Conservation (phyloP, 345 rosid species). For the Linum usitatissimum region DNA sequence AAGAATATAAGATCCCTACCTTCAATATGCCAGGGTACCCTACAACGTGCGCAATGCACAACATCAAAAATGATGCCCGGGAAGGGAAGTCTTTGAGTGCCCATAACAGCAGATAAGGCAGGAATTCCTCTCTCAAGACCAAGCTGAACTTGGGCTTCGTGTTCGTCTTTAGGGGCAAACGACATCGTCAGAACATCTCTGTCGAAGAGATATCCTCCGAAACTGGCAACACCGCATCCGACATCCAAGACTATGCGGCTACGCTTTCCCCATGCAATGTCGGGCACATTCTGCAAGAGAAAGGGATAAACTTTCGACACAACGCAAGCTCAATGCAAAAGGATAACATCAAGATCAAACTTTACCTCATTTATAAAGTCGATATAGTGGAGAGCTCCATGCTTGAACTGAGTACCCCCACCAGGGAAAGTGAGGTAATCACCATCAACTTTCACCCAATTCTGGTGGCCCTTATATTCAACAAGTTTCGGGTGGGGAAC, state of each 20-base stretch:
- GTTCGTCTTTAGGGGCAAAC: slow-evolving; percentile 97
- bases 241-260: slow-evolving; percentile 86
- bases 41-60: slow-evolving; percentile 96
- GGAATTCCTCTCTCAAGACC: slow-evolving; percentile 99
- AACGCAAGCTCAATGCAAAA: not conserved
- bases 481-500: slow-evolving; percentile 95
- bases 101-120: slow-evolving; percentile 96
- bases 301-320: not conserved
- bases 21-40: slow-evolving; percentile 99
- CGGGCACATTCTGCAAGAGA: slow-evolving; percentile 62
- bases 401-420: slow-evolving; percentile 94
- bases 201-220: slow-evolving; percentile 92
- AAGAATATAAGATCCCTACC: slow-evolving; percentile 28
- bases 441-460: slow-evolving; percentile 92
- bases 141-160: slow-evolving; percentile 96
- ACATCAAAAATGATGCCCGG: slow-evolving; percentile 84
- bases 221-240: slow-evolving; percentile 99
- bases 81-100: slow-evolving; percentile 86
- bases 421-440: slow-evolving; percentile 96
- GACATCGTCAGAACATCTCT: slow-evolving; percentile 84
- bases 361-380: slow-evolving; percentile 84
- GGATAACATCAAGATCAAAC: not conserved
- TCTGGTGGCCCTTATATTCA: slow-evolving; percentile 84
- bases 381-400: slow-evolving; percentile 86
- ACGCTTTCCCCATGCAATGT: slow-evolving; percentile 70